A percentile compares a stretch with the other conserved stretches of the same genome.
Conservation (phyloP, 1,284 basidiomycete species). For the Flammula alnicola region DNA sequence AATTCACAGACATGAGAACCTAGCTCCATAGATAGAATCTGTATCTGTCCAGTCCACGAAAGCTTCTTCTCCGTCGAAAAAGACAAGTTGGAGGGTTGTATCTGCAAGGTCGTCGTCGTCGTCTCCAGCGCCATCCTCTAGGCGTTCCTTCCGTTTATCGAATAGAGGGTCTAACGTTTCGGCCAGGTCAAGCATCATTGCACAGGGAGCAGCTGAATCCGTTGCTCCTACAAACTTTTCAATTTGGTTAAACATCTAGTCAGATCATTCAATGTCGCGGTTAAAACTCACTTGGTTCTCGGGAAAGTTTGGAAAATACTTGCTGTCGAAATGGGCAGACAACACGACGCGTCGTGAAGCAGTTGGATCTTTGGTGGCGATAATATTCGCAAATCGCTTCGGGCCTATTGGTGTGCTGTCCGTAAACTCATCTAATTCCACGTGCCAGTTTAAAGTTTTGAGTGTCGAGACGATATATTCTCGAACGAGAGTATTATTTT, state of each 20-base stretch:
- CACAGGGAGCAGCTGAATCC: slow-evolving; percentile 95
- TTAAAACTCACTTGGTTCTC: slow-evolving; percentile 76
- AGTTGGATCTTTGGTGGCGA: slow-evolving; percentile 92
- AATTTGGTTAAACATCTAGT: slow-evolving; percentile 7
- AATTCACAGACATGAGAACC: slow-evolving; percentile 45
- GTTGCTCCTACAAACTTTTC: slow-evolving; percentile 94
- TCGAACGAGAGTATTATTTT: slow-evolving; percentile 79
- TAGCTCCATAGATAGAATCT: slow-evolving; percentile 94
- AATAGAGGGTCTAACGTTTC: slow-evolving; percentile 78
- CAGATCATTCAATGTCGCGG: background rate
- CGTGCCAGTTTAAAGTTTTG: slow-evolving; percentile 78
- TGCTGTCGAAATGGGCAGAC: slow-evolving; percentile 95
- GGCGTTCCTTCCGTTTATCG: slow-evolving; percentile 58
- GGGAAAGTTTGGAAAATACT: slow-evolving; percentile 79
- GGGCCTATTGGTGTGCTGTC: slow-evolving; percentile 84
- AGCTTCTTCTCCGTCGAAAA: slow-evolving; percentile 99
- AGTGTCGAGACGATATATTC: slow-evolving; percentile 77
- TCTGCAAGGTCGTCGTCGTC: slow-evolving; percentile 80
- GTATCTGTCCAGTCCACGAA: slow-evolving; percentile 88
- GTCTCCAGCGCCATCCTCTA: slow-evolving; percentile 63
- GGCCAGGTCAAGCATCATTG: slow-evolving; percentile 90
- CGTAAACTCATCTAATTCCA: slow-evolving; percentile 83
- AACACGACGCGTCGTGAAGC: slow-evolving; percentile 86
- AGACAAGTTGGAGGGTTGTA: slow-evolving; percentile 92
- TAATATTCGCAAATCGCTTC: slow-evolving; percentile 87